Percentiles rank a stretch among this genome's conserved stretches.
Evolutionary conservation across 345 rosid species (phyloP).

Genomic region (Gossypium sturtianum): DNA sequence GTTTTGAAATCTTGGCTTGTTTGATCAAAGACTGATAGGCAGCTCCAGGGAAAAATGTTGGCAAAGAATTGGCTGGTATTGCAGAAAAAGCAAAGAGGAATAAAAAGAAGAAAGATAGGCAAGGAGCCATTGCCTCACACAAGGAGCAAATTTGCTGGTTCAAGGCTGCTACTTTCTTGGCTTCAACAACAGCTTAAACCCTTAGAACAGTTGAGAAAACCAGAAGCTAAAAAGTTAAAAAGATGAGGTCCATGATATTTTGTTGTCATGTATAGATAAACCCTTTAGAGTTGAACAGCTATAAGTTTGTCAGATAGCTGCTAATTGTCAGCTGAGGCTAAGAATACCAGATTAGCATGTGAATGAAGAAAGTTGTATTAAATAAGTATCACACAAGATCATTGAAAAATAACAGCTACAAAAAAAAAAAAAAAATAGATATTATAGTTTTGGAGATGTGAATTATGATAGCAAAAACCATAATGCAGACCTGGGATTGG

Average conservation of each 20-base stretch:
- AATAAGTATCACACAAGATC: neutral
- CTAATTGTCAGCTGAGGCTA: neutral
- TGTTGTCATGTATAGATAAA: too few species aligned
- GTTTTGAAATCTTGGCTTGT: conserved; percentile 12
- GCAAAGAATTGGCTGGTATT: conserved; percentile 16
- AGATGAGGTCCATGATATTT: neutral
- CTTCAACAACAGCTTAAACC: neutral
- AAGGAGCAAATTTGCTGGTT: neutral
- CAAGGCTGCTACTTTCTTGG: neutral
- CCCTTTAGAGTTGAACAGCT: neutral
- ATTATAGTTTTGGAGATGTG: neutral
- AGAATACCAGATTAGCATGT: neutral
- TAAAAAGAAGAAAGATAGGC: conserved; percentile 15
- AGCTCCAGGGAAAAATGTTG: conserved; percentile 29
- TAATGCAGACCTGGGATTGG: neutral
- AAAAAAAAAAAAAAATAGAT: neutral
- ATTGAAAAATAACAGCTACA: neutral
- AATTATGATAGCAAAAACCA: neutral
- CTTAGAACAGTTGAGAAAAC: neutral
- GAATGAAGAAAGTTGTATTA: neutral
- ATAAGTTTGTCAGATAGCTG: neutral
- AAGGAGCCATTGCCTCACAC: conserved; percentile 18
- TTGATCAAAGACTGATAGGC: conserved; percentile 25
- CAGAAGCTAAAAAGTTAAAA: neutral
- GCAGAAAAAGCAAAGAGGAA: conserved; percentile 15